Percentiles rank a stretch among this genome's conserved stretches.
Conservation (phyloP, 257 asterid species). For the Solanum sparsipilum region DNA sequence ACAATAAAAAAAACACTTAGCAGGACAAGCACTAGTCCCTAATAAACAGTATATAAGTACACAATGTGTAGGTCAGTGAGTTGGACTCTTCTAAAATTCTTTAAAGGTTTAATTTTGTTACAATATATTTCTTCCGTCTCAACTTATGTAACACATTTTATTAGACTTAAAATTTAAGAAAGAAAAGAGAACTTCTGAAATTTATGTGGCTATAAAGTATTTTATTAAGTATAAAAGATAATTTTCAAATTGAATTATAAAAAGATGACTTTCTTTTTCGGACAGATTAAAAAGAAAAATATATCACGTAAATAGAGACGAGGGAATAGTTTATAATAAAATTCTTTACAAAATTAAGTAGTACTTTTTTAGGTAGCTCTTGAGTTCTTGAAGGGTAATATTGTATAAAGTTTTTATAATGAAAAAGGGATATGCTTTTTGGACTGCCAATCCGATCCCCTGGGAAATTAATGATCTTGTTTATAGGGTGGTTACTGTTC, state of each 20-base stretch:
- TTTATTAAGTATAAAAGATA: neutral
- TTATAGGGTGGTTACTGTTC: neutral
- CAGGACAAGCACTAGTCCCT: constrained; percentile 10
- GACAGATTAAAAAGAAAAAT: neutral
- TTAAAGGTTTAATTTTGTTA: neutral
- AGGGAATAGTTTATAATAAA: neutral
- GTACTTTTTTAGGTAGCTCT: constrained; percentile 16
- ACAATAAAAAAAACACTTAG: neutral
- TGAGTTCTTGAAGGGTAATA: constrained; percentile 27
- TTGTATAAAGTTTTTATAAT: neutral
- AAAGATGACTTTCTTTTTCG: neutral
- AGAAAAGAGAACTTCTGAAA: neutral
- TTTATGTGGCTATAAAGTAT: neutral
- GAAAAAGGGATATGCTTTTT: neutral
- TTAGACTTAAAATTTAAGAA: neutral
- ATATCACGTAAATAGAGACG: neutral
- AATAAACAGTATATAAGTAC: constrained; percentile 5
- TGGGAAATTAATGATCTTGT: constrained; percentile 9
- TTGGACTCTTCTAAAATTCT: neutral
- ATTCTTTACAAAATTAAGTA: neutral
- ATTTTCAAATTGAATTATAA: neutral
- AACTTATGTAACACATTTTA: neutral
- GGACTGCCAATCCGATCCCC: constrained; percentile 15
- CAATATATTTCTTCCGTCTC: neutral
- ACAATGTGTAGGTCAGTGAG: constrained; percentile 1